These are phyloP conservation scores for Jaltomata sinuosa DNA, from an alignment of 257 asterid species.

Conservation along the genomic window DNA sequence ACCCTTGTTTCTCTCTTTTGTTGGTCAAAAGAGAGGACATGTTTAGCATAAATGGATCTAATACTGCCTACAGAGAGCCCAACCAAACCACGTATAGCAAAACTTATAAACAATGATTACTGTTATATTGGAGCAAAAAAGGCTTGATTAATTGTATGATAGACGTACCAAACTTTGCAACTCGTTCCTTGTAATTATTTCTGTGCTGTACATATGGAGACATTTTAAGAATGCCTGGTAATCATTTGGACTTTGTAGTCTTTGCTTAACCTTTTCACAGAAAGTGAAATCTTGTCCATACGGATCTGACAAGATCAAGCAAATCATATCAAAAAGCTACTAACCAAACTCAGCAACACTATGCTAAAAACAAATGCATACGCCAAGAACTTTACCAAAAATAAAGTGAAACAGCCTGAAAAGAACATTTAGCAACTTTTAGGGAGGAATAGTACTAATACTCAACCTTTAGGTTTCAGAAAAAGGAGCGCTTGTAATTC, in stretches of 20 bases:
- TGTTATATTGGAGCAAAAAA: not conserved
- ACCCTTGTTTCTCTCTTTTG: not conserved
- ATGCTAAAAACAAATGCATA: not conserved
- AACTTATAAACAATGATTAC: not conserved
- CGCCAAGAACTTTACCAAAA: not conserved
- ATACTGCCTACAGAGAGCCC: too few species aligned
- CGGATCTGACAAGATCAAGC: slow-evolving; percentile 40
- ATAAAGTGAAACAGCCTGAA: not conserved
- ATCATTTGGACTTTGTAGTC: slow-evolving; percentile 59
- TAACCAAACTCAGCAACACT: not conserved
- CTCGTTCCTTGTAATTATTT: slow-evolving; percentile 76
- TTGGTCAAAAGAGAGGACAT: not conserved
- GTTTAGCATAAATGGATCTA: not conserved
- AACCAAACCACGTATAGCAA: not conserved
- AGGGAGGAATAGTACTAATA: not conserved
- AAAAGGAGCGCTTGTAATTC: not conserved
- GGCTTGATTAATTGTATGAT: not conserved
- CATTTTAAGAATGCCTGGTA: slow-evolving; percentile 92
- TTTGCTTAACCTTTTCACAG: slow-evolving; percentile 91
- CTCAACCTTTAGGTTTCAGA: not conserved
- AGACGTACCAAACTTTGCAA: slow-evolving; percentile 66
- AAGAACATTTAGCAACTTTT: not conserved
- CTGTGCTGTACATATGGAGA: slow-evolving; percentile 84
- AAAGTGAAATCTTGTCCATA: slow-evolving; percentile 62
- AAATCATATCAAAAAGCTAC: not conserved